Percentiles rank a stretch among this genome's conserved stretches.
These are phyloP conservation scores for Silene latifolia DNA, from an alignment of 148 eudicot species.

Conservation along the genomic window DNA sequence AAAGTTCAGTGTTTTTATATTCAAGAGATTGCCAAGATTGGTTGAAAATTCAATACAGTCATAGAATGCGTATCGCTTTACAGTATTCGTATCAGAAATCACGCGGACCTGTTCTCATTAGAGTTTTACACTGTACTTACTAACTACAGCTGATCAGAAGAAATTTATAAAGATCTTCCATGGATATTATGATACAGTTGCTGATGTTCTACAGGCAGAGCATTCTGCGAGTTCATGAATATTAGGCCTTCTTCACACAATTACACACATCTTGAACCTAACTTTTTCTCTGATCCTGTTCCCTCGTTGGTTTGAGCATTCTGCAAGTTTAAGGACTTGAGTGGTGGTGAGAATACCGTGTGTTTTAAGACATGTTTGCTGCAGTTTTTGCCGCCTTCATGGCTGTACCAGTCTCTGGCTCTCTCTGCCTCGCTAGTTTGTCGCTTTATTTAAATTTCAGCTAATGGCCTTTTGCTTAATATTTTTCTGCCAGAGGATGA, in stretches of 20 bases:
- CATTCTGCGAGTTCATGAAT: slow-evolving; percentile 59
- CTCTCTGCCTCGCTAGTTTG: neutral
- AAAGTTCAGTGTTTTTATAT: too few relatives aligned
- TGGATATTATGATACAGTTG: too few relatives aligned
- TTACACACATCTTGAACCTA: neutral
- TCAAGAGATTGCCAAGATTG: too few relatives aligned
- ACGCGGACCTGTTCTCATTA: slow-evolving; percentile 3
- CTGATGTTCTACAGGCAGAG: slow-evolving; percentile 76
- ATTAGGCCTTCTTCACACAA: neutral
- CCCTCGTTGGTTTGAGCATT: neutral
- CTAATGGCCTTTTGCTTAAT: neutral
- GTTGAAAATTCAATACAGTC: too few relatives aligned
- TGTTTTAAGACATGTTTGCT: too few relatives aligned
- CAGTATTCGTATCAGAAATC: too few relatives aligned
- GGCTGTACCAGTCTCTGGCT: neutral
- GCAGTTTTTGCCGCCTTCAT: neutral
- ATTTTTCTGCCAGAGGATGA: slow-evolving; percentile 78
- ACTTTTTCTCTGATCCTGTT: neutral
- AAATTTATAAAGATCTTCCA: slow-evolving; percentile 63
- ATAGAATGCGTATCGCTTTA: too few relatives aligned
- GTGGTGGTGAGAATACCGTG: neutral
- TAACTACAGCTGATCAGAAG: slow-evolving; percentile 76
- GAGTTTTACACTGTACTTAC: slow-evolving; percentile 82
- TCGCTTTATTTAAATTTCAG: slow-evolving; percentile 1
- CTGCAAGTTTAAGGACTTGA: neutral